Percentiles rank a stretch among this genome's conserved stretches.
These are phyloP conservation scores for Selaginella tamariscina DNA, from an alignment of 75 land plant genomes.

Conservation along the genomic window DNA sequence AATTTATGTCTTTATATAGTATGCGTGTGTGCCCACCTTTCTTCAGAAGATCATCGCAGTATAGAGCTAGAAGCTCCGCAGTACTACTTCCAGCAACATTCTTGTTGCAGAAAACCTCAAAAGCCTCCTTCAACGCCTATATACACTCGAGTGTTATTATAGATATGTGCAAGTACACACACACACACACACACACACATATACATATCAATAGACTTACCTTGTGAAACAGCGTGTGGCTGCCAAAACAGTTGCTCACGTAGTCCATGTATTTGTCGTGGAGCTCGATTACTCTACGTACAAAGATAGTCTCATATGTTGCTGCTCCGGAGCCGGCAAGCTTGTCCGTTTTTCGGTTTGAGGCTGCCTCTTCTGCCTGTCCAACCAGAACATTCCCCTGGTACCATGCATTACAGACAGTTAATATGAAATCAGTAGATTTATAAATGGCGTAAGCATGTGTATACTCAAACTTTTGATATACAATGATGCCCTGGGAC, in stretches of 20 bases:
- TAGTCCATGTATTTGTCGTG: slow-evolving; percentile 11
- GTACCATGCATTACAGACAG: not conserved
- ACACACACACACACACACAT: no score
- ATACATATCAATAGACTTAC: not conserved
- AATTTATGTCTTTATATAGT: no score
- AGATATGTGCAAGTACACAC: not conserved
- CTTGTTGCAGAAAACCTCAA: slow-evolving; percentile 9
- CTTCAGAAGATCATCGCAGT: not conserved
- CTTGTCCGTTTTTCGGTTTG: not conserved
- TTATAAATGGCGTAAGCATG: no score
- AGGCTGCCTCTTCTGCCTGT: not conserved
- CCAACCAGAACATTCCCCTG: not conserved
- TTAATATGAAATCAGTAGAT: no score
- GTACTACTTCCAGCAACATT: not conserved
- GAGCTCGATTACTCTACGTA: not conserved
- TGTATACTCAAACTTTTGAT: no score
- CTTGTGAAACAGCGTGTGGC: slow-evolving; percentile 7
- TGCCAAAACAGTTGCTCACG: slow-evolving; percentile 9
- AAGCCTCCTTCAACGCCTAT: slow-evolving; percentile 8
- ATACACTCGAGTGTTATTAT: not conserved
- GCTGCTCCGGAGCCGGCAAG: no score
- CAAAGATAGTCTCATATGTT: no score
- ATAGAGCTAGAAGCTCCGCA: slow-evolving; percentile 2
- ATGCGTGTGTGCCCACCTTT: no score
- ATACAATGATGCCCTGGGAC: no score